These are phyloP conservation scores for Lippia alba DNA, from an alignment of 305 asterid species.

Conservation along the genomic window DNA sequence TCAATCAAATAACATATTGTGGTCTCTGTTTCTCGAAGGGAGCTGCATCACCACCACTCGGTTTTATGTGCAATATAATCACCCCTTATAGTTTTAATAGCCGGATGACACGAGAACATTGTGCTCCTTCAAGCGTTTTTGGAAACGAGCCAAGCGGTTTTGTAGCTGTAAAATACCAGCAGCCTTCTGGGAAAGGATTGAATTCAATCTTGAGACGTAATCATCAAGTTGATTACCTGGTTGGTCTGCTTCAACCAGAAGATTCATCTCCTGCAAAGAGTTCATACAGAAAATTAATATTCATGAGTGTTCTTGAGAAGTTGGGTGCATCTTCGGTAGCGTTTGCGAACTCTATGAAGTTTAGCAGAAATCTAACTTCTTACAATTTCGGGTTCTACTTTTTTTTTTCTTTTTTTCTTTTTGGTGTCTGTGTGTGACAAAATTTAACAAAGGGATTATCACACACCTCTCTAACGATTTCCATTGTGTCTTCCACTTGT, in stretches of 20 bases:
- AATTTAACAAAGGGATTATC: neutral
- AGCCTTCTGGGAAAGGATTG: slow-evolving; percentile 90
- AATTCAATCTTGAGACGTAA: slow-evolving; percentile 74
- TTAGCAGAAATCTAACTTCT: too few relatives aligned
- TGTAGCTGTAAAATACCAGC: slow-evolving; percentile 83
- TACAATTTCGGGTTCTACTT: too few relatives aligned
- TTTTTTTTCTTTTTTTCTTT: too few relatives aligned
- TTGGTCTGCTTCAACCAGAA: slow-evolving; percentile 92
- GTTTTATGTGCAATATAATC: slow-evolving; percentile 25
- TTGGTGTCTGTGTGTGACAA: too few relatives aligned
- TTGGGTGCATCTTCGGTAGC: too few relatives aligned
- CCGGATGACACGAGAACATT: slow-evolving; percentile 90
- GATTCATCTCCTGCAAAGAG: slow-evolving; percentile 85
- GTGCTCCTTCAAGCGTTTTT: slow-evolving; percentile 82
- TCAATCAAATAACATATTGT: slow-evolving; percentile 3
- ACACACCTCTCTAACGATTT: slow-evolving; percentile 89
- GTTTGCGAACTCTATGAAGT: too few relatives aligned
- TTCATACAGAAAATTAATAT: slow-evolving; percentile 4
- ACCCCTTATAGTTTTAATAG: slow-evolving; percentile 41
- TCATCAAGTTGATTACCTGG: slow-evolving; percentile 92
- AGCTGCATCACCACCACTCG: slow-evolving; percentile 22
- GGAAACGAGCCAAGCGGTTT: slow-evolving; percentile 83
- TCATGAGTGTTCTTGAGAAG: neutral
- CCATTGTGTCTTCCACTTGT: slow-evolving; percentile 98
- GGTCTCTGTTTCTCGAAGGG: slow-evolving; percentile 25